Conservation (phyloP, 108 stramenopile species). For the Nitzschia putrida region DNA sequence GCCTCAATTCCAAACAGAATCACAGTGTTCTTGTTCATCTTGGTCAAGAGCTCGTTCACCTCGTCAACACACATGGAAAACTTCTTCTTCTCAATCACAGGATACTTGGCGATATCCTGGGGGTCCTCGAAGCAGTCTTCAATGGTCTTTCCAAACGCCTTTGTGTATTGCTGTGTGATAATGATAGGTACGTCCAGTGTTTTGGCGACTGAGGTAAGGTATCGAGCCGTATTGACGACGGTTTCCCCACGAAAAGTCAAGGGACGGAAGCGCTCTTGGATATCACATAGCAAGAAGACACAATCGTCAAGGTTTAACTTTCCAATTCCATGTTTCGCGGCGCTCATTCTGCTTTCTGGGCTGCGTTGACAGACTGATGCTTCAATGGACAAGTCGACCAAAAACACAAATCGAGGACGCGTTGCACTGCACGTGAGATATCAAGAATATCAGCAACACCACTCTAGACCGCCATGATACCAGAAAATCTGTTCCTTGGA, state of each 20-base stretch:
- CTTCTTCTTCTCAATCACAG: slow-evolving; percentile 89
- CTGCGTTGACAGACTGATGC: too few relatives aligned
- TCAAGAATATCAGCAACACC: too few relatives aligned
- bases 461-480: too few relatives aligned
- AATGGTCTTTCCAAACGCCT: slow-evolving; percentile 88
- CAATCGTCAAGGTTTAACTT: slow-evolving; percentile 74
- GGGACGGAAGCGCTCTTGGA: slow-evolving; percentile 93
- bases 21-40: slow-evolving; percentile 46
- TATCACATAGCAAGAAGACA: slow-evolving; percentile 90
- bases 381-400: too few relatives aligned
- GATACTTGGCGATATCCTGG: slow-evolving; percentile 38
- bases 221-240: slow-evolving; percentile 79
- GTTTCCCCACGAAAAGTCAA: slow-evolving; percentile 82
- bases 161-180: slow-evolving; percentile 95
- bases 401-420: too few relatives aligned
- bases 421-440: too few relatives aligned
- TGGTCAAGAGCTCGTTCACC: slow-evolving; percentile 55
- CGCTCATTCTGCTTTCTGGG: slow-evolving; percentile 5
- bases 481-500: too few relatives aligned
- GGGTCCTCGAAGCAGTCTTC: slow-evolving; percentile 66
- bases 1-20: slow-evolving; percentile 96
- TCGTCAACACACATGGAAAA: slow-evolving; percentile 92
- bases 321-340: slow-evolving; percentile 49
- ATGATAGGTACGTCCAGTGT: slow-evolving; percentile 84
- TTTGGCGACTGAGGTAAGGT: slow-evolving; percentile 85